Evolutionary conservation across 306 rosid genomes (phyloP).

Genomic region (Lablab purpureus): DNA sequence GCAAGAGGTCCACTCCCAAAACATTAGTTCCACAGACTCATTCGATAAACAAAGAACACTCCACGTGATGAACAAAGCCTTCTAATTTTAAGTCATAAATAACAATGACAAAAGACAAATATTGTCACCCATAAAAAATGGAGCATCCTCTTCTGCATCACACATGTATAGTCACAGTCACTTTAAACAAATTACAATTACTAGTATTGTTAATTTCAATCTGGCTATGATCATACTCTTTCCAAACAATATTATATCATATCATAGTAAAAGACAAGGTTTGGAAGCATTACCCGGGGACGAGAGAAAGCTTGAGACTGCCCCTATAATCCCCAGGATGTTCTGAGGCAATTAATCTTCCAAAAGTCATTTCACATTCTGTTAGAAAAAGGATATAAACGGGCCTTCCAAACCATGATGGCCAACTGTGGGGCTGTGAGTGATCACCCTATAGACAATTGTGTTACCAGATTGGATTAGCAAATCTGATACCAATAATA

Average conservation of each 20-base stretch:
- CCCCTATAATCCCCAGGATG: constrained; percentile 92
- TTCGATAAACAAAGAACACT: constrained; percentile 7
- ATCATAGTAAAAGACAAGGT: constrained; percentile 32
- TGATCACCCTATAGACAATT: constrained; percentile 83
- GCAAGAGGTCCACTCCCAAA: constrained; percentile 3
- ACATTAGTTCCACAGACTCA: not conserved
- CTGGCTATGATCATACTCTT: not conserved
- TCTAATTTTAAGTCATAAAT: not conserved
- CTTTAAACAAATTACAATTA: constrained; percentile 10
- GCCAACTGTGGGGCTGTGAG: constrained; percentile 85
- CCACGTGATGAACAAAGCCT: constrained; percentile 12
- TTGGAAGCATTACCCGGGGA: constrained; percentile 74
- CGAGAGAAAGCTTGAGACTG: constrained; percentile 69
- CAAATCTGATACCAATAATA: not conserved
- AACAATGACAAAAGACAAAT: not conserved
- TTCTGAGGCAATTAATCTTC: constrained; percentile 64
- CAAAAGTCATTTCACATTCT: constrained; percentile 91
- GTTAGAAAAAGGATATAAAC: constrained; percentile 73
- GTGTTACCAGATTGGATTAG: constrained; percentile 43
- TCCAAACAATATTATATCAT: constrained; percentile 4
- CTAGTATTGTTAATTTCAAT: not conserved
- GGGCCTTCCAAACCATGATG: constrained; percentile 90
- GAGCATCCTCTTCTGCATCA: constrained; percentile 6
- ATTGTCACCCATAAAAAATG: not conserved
- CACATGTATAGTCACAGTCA: not conserved